Percentiles rank a stretch among this genome's conserved stretches.
Evolutionary conservation across 2,329 filamentous ascomycete genomes (phyloP).

Genomic region (Neofusicoccum laricinum): DNA sequence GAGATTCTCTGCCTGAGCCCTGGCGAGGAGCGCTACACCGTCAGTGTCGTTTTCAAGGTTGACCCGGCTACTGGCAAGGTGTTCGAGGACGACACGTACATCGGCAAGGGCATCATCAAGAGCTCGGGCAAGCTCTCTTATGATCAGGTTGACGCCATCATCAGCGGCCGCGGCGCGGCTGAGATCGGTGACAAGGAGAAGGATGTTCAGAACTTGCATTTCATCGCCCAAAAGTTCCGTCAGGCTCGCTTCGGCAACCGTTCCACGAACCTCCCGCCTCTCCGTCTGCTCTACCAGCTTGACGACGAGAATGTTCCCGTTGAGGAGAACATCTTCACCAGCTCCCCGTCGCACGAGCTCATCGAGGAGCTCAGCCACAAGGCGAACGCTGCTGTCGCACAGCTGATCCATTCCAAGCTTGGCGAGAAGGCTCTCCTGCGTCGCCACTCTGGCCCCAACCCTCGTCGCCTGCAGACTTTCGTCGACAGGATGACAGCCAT

Average conservation of each 20-base stretch:
- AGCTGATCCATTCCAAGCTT: conserved; percentile 73
- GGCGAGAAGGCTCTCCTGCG: conserved; percentile 92
- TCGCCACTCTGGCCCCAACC: conserved; percentile 79
- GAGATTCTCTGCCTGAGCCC: conserved; percentile 87
- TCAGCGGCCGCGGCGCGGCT: conserved; percentile 61
- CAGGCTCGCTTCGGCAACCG: conserved; percentile 81
- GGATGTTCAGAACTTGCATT: conserved; percentile 76
- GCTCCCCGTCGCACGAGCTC: conserved; percentile 82
- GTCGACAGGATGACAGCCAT: conserved; percentile 89
- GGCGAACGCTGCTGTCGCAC: conserved; percentile 83
- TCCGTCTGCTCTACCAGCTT: conserved; percentile 87
- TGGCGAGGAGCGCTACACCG: conserved; percentile 83
- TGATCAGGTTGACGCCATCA: conserved; percentile 78
- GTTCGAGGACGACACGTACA: conserved; percentile 84
- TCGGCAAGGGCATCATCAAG: conserved; percentile 91
- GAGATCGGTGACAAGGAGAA: conserved; percentile 67
- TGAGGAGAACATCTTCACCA: conserved; percentile 93
- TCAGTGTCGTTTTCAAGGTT: conserved; percentile 91
- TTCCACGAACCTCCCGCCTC: conserved; percentile 73
- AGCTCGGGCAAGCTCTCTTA: conserved; percentile 83
- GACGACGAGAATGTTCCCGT: conserved; percentile 98
- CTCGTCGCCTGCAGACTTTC: conserved; percentile 84
- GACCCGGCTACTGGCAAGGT: conserved; percentile 76
- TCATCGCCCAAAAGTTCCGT: conserved; percentile 84
- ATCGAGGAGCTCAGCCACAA: conserved; percentile 95